These are phyloP conservation scores for Fusarium sp. DNA, from an alignment of 2,329 filamentous ascomycete genomes.

Conservation along the genomic window DNA sequence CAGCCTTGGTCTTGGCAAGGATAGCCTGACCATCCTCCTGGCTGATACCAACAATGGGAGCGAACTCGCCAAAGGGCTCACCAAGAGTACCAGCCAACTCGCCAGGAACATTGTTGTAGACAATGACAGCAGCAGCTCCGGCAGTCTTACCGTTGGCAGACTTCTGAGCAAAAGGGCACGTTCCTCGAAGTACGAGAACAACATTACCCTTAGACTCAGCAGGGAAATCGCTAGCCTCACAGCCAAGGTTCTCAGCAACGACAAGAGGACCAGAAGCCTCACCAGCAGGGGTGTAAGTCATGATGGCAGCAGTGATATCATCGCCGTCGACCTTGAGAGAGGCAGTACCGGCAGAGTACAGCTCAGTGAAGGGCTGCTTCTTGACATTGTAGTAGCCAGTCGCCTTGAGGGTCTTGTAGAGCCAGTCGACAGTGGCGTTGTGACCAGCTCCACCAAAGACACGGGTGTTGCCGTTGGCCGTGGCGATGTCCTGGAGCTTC, in stretches of 20 bases:
- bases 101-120: conserved; percentile 72
- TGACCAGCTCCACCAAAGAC: conserved; percentile 58
- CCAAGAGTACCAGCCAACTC: conserved; percentile 65
- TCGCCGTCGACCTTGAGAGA: conserved; percentile 46
- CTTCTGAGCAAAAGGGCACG: conserved; percentile 69
- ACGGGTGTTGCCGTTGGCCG: conserved; percentile 55
- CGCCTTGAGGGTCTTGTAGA: conserved; percentile 53
- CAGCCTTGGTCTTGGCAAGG: conserved; percentile 45
- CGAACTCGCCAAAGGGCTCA: conserved; percentile 55
- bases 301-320: conserved; percentile 42
- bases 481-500: conserved; percentile 57
- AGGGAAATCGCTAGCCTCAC: conserved; percentile 63
- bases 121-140: conserved; percentile 65
- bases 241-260: conserved; percentile 63
- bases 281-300: conserved; percentile 64
- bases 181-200: conserved; percentile 68
- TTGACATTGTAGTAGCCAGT: conserved; percentile 55
- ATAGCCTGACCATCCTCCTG: conserved; percentile 55
- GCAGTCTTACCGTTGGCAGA: conserved; percentile 64
- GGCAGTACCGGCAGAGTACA: conserved; percentile 48
- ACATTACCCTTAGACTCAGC: conserved; percentile 63
- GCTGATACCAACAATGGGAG: conserved; percentile 64
- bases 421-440: conserved; percentile 58
- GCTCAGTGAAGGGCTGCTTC: conserved; percentile 58
- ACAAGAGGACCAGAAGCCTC: conserved; percentile 55